Evolutionary conservation across 176 grass and related monocot species (phyloP).

Genomic region (Eleusine indica): DNA sequence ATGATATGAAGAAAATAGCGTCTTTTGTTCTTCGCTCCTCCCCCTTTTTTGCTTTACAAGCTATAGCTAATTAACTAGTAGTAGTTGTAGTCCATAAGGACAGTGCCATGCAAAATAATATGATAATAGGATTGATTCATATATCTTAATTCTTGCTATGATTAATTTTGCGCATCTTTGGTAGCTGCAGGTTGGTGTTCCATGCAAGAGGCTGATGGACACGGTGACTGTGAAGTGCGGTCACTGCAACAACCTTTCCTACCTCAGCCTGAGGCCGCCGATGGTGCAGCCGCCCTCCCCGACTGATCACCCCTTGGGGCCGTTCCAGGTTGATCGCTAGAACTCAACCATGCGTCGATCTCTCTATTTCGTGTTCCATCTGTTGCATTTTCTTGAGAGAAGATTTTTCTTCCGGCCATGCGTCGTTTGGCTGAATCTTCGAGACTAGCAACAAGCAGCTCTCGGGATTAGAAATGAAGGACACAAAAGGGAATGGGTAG

Average conservation of each 20-base stretch:
- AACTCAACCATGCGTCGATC: background rate
- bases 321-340: constrained; percentile 46
- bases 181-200: constrained; percentile 90
- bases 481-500: background rate
- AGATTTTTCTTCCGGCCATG: constrained; percentile 7
- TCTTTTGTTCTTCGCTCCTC: constrained; percentile 24
- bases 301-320: constrained; percentile 55
- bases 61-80: background rate
- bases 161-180: constrained; percentile 50
- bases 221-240: constrained; percentile 89
- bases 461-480: background rate
- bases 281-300: constrained; percentile 70
- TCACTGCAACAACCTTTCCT: constrained; percentile 91
- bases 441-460: background rate
- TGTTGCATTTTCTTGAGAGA: background rate
- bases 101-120: constrained; percentile 36
- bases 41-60: constrained; percentile 20
- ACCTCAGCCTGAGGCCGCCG: constrained; percentile 62
- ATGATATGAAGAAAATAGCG: background rate
- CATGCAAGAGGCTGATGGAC: constrained; percentile 91
- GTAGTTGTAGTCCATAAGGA: background rate
- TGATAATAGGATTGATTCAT: background rate
- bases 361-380: background rate
- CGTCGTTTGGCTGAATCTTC: constrained; percentile 27
- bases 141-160: constrained; percentile 35